Evolutionary conservation across 1,284 basidiomycete genomes (phyloP).

Genomic region (Apiotrichum akiyoshidainum): DNA sequence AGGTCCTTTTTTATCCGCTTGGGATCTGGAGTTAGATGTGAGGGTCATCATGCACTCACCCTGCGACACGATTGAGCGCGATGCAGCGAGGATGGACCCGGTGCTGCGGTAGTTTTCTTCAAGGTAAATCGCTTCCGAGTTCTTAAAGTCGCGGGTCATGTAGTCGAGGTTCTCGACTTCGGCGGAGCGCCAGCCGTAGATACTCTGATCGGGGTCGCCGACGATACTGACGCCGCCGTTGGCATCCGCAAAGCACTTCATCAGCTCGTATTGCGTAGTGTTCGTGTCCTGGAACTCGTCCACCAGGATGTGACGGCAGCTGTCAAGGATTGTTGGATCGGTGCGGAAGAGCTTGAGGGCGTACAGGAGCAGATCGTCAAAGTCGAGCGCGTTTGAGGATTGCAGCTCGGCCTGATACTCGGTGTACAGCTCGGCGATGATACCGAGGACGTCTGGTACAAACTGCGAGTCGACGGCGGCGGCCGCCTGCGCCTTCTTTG

Average conservation of each 20-base stretch:
- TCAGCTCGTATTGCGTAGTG: constrained; percentile 76
- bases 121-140: constrained; percentile 66
- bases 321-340: constrained; percentile 58
- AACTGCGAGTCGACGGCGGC: not conserved
- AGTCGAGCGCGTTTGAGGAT: constrained; percentile 73
- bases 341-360: constrained; percentile 68
- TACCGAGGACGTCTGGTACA: not conserved
- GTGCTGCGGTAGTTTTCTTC: constrained; percentile 90
- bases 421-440: constrained; percentile 58
- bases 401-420: constrained; percentile 67
- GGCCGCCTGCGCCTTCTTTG: constrained; percentile 28
- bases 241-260: constrained; percentile 65
- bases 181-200: constrained; percentile 86
- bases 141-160: constrained; percentile 69
- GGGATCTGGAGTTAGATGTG: constrained; percentile 23
- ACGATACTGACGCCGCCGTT: constrained; percentile 71
- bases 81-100: constrained; percentile 68
- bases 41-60: constrained; percentile 53
- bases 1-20: constrained; percentile 72
- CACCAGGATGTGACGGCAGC: constrained; percentile 76
- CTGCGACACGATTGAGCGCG: constrained; percentile 75
- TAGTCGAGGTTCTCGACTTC: constrained; percentile 73
- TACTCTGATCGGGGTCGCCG: constrained; percentile 90
- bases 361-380: constrained; percentile 79
- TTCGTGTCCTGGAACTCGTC: constrained; percentile 93